These are phyloP conservation scores for Penicillium chermesinum DNA, from an alignment of 495 filamentous ascomycete species.

Conservation along the genomic window DNA sequence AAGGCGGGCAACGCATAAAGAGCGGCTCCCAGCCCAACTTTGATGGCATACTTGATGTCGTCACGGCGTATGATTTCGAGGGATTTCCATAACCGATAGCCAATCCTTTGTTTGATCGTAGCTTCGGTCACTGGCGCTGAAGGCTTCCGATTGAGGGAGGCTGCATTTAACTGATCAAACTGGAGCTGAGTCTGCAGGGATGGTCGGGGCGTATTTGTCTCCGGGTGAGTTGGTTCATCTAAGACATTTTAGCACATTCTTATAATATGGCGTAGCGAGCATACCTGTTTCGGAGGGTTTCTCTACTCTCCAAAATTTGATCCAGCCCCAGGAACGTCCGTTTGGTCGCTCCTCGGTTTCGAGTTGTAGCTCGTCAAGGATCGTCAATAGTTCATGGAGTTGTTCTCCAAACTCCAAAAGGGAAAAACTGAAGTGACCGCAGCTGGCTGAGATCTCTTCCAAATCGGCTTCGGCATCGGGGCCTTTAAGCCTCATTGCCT, in stretches of 20 bases:
- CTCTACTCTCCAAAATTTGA: constrained; percentile 66
- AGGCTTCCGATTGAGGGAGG: neutral
- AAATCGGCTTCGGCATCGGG: constrained; percentile 83
- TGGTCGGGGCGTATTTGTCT: no score
- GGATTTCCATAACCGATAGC: constrained; percentile 55
- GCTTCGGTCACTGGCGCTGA: constrained; percentile 1
- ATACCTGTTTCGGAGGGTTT: constrained; percentile 15
- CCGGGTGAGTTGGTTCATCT: neutral
- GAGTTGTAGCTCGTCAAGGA: constrained; percentile 77
- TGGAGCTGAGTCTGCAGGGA: constrained; percentile 4
- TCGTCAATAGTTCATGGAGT: constrained; percentile 72
- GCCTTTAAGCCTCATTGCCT: constrained; percentile 57
- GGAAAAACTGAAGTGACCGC: constrained; percentile 90
- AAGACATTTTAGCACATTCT: no score
- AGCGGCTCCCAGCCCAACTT: constrained; percentile 84
- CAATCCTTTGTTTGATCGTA: constrained; percentile 30
- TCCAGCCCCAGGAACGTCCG: constrained; percentile 75
- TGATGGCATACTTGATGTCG: constrained; percentile 76
- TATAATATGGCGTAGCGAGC: no score
- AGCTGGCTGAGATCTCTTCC: constrained; percentile 93
- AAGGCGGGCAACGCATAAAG: constrained; percentile 86
- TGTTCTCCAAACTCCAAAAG: constrained; percentile 86
- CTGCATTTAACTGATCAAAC: constrained; percentile 6
- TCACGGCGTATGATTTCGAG: constrained; percentile 57
- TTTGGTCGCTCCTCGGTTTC: constrained; percentile 52